A percentile compares a stretch with the other conserved stretches of the same genome.
These are phyloP conservation scores for Cadophora sp. DNA, from an alignment of 2,329 filamentous ascomycete species.

Conservation along the genomic window DNA sequence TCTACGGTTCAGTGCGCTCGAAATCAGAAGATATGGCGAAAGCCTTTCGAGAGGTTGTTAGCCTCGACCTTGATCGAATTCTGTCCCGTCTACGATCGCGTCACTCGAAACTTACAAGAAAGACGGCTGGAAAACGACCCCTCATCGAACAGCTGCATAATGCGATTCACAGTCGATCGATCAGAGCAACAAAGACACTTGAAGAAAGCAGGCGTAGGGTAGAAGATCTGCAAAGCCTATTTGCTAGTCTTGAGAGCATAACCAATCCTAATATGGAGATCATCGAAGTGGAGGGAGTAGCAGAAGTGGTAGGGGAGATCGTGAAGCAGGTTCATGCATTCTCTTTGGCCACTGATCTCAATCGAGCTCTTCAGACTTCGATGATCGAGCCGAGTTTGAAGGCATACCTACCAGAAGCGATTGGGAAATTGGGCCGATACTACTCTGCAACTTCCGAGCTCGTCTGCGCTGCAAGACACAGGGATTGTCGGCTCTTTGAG, in stretches of 20 bases:
- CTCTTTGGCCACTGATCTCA: conserved; percentile 22
- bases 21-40: conserved; percentile 33
- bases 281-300: neutral
- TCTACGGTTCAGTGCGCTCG: conserved; percentile 14
- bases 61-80: conserved; percentile 37
- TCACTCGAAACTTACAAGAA: conserved; percentile 26
- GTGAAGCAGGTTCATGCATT: conserved; percentile 25
- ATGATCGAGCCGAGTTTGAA: no score
- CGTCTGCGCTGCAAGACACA: no score
- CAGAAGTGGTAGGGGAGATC: conserved; percentile 27
- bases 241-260: conserved; percentile 28
- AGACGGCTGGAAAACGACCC: conserved; percentile 29
- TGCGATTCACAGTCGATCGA: conserved; percentile 23
- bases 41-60: conserved; percentile 36
- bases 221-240: conserved; percentile 26
- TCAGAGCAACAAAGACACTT: conserved; percentile 17
- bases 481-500: no score
- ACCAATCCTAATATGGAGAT: neutral
- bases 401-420: conserved; percentile 35
- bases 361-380: conserved; percentile 21
- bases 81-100: conserved; percentile 38
- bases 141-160: conserved; percentile 28
- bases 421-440: conserved; percentile 44
- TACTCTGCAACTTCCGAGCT: conserved; percentile 39
- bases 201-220: neutral